Evolutionary conservation across 1,284 basidiomycete genomes (phyloP).

Genomic region (Marasmius oreades): DNA sequence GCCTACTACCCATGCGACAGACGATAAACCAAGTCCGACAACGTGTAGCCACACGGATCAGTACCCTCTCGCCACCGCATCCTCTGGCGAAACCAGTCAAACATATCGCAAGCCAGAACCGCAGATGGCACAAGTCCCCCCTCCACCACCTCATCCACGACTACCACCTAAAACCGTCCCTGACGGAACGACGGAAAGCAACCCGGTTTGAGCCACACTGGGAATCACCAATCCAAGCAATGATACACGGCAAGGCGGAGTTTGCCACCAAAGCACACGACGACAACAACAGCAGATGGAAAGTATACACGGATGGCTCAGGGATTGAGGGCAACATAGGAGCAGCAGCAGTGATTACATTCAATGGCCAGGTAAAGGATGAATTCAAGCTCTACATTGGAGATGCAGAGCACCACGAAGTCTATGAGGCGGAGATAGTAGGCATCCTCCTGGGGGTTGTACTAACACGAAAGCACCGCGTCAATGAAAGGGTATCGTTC

Average conservation of each 20-base stretch:
- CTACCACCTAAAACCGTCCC: neutral
- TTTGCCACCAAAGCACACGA: conserved; percentile 14
- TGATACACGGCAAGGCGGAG: conserved; percentile 3
- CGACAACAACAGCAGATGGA: conserved; percentile 15
- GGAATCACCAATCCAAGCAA: neutral
- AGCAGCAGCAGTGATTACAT: conserved; percentile 25
- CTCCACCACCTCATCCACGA: conserved; percentile 12
- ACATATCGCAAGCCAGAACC: conserved; percentile 12
- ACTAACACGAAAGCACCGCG: no score
- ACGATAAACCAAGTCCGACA: conserved; percentile 23
- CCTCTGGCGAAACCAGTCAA: conserved; percentile 21
- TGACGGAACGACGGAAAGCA: neutral
- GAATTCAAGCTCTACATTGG: conserved; percentile 20
- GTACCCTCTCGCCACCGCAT: conserved; percentile 28
- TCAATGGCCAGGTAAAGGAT: neutral
- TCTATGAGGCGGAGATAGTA: conserved; percentile 22
- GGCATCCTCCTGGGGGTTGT: conserved; percentile 3
- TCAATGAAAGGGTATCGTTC: no score
- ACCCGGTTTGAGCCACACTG: neutral
- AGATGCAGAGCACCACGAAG: conserved; percentile 16
- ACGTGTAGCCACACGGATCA: conserved; percentile 25
- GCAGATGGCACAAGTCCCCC: neutral
- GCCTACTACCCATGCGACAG: conserved; percentile 27
- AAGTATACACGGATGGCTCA: conserved; percentile 29
- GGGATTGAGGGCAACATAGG: conserved; percentile 23